Conservation (phyloP, 768 basidiomycete genomes). For the Agaricus blazei region DNA sequence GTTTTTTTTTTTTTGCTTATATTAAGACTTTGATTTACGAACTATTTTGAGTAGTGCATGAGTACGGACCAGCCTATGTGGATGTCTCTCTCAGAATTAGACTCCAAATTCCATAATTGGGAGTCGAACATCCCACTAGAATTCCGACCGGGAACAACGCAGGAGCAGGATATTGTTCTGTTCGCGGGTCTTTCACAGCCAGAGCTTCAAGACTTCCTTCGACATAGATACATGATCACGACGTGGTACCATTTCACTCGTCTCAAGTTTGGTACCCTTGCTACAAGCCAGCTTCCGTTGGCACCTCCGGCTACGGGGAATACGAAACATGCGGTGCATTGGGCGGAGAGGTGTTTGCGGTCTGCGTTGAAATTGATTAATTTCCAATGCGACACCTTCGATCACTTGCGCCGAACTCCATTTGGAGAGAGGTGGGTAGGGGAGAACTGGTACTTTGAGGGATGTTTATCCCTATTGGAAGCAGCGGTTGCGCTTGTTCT, state of each 20-base stretch:
- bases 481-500: conserved; percentile 41
- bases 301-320: conserved; percentile 14
- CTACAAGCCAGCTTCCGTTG: conserved; percentile 25
- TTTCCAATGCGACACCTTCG: conserved; percentile 36
- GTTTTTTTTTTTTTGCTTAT: neutral
- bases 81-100: conserved; percentile 33
- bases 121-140: conserved; percentile 34
- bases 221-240: conserved; percentile 38
- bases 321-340: conserved; percentile 23
- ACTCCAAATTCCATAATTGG: conserved; percentile 40
- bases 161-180: conserved; percentile 21
- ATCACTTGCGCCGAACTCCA: conserved; percentile 14
- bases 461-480: conserved; percentile 42
- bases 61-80: conserved; percentile 28
- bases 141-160: conserved; percentile 20
- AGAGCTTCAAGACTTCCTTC: conserved; percentile 28
- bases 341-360: conserved; percentile 32
- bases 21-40: conserved; percentile 7
- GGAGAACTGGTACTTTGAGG: conserved; percentile 33
- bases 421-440: conserved; percentile 2
- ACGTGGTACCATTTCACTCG: conserved; percentile 43
- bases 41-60: conserved; percentile 25
- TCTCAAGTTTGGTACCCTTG: conserved; percentile 40
- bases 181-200: conserved; percentile 21
- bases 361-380: conserved; percentile 38